Percentiles rank a stretch among this genome's conserved stretches.
These are phyloP conservation scores for Calonectria multiphialidica DNA, from an alignment of 2,329 filamentous ascomycete genomes.

Conservation along the genomic window DNA sequence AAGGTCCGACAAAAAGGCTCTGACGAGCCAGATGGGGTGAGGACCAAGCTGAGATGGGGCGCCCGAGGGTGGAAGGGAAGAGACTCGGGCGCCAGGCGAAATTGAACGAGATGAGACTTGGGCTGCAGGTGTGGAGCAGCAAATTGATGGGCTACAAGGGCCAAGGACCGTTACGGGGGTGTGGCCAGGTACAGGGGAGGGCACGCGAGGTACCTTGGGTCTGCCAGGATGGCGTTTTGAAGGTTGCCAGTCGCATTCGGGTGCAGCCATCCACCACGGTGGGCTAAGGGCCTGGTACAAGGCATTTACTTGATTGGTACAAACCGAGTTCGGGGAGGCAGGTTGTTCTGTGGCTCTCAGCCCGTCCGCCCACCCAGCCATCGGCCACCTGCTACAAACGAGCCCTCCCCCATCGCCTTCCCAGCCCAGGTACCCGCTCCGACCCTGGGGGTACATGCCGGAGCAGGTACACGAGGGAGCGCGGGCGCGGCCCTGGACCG, in stretches of 20 bases:
- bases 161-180: constrained; percentile 22
- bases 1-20: constrained; percentile 32
- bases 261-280: not conserved
- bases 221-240: not conserved
- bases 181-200: constrained; percentile 15
- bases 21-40: constrained; percentile 40
- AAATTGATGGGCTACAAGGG: constrained; percentile 22
- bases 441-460: constrained; percentile 10
- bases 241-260: not conserved
- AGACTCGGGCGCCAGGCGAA: constrained; percentile 45
- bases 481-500: constrained; percentile 27
- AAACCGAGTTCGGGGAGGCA: not conserved
- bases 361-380: constrained; percentile 8
- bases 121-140: constrained; percentile 41
- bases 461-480: constrained; percentile 26
- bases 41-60: constrained; percentile 43
- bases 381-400: constrained; percentile 17
- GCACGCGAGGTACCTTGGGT: not conserved
- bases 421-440: constrained; percentile 18
- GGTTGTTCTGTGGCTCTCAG: not conserved
- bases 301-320: not conserved
- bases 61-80: constrained; percentile 34
- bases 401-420: constrained; percentile 1
- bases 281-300: not conserved
- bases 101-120: constrained; percentile 47